Percentiles rank a stretch among this genome's conserved stretches.
Evolutionary conservation across 2,329 filamentous ascomycete species (phyloP).

Genomic region (Pseudogymnoascus sp.): DNA sequence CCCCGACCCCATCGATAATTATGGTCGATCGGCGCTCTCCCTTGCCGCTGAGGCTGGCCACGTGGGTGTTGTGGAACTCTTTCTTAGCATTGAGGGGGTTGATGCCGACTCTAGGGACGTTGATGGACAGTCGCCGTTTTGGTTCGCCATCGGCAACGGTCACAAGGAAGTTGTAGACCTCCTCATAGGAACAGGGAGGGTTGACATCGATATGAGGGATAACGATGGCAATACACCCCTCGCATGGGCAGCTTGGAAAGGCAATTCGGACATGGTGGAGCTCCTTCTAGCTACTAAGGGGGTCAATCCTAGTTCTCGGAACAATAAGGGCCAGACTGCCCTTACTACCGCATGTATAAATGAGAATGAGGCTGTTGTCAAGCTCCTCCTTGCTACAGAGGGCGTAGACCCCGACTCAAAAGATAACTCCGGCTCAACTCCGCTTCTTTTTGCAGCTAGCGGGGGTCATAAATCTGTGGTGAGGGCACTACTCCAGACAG

Average conservation of each 20-base stretch:
- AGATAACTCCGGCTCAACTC: neutral
- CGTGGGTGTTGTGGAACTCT: neutral
- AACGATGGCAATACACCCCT: constrained; percentile 7
- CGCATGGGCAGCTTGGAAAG: neutral
- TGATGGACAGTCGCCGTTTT: neutral
- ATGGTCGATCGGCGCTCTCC: neutral
- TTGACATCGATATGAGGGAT: neutral
- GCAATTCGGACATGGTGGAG: neutral
- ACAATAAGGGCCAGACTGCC: neutral
- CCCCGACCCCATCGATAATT: neutral
- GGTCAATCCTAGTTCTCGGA: neutral
- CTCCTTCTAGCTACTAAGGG: neutral
- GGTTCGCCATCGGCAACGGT: neutral
- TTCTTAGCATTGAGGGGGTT: neutral
- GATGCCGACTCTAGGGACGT: neutral
- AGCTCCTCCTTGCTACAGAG: neutral
- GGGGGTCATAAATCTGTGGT: neutral
- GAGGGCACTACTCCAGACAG: neutral
- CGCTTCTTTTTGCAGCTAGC: neutral
- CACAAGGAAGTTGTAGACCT: neutral
- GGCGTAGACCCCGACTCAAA: neutral
- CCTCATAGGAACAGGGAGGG: neutral
- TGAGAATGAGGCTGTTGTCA: neutral
- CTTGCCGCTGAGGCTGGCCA: neutral
- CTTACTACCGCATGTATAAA: neutral